Conservation (phyloP, 2,329 filamentous ascomycete genomes). For the Arthrobotrys megalospora region DNA sequence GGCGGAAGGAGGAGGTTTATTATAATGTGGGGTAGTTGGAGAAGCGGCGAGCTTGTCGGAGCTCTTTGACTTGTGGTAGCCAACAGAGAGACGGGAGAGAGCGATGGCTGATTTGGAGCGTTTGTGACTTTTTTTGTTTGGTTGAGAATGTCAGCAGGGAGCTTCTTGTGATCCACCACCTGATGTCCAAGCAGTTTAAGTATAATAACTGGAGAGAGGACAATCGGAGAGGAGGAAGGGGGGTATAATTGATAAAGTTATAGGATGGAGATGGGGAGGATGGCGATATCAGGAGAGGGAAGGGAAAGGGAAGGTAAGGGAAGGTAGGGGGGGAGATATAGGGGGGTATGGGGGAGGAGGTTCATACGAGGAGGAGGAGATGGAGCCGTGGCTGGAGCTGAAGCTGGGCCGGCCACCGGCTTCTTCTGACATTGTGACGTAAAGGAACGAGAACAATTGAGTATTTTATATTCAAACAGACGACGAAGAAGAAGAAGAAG, state of each 20-base stretch:
- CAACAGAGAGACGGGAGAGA: constrained; percentile 52
- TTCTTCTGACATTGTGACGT: constrained; percentile 35
- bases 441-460: neutral
- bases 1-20: constrained; percentile 28
- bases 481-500: neutral
- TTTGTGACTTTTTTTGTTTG: constrained; percentile 46
- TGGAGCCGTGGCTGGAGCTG: constrained; percentile 36
- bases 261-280: neutral
- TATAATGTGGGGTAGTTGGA: constrained; percentile 22
- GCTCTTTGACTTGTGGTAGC: constrained; percentile 48
- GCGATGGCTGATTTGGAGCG: constrained; percentile 48
- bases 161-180: constrained; percentile 27
- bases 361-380: constrained; percentile 41
- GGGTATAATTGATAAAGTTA: neutral
- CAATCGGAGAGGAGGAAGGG: too few species aligned
- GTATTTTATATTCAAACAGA: neutral
- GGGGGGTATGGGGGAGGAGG: neutral
- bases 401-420: constrained; percentile 27
- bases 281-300: neutral
- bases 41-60: constrained; percentile 46
- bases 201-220: neutral
- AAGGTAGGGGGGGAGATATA: neutral
- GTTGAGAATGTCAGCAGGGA: constrained; percentile 33
- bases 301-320: neutral
- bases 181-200: neutral